Base-by-base conservation (phyloP, 2,329 filamentous ascomycete species). In the Macroventuria anomochaeta region DNA sequence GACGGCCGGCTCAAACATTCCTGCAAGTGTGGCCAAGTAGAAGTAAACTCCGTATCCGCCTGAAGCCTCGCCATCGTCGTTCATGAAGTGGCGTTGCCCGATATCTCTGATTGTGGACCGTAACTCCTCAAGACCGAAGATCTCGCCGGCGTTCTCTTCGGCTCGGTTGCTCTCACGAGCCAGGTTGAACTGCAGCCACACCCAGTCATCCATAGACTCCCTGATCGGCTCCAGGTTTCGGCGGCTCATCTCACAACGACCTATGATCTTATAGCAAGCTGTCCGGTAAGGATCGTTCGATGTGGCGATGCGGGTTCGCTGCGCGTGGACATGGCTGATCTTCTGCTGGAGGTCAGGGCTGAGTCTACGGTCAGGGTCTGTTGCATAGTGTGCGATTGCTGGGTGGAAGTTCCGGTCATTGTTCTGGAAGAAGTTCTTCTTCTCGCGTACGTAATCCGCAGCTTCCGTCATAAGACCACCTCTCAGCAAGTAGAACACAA, bases 241-340 rank as follows among this genome's bases (percentile, higher is more conserved):
- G 36, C 80, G 79, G 40, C 75, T 78, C 53, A 88, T 76, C 59
- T 88, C 85, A 68, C 85, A 88, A 42, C 85, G 91, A 38, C 96
- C 95, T 64, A 99, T 89, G 57, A 99, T 88, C 81, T 99, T 97
- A 82, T 97, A 97, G 74, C 95, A 97, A 40, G 93, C 93, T 86
- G 96, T 93, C 47, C 92, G 88, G 79, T 96, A 99, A 21, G 95
- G 95, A 72, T 99, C 95, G 1, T 90, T 90, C 70, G 93, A 90
- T 0, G 91, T 90, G 0, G 90, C 90, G 67, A 96, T 91, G 60
- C 91, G 88, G 21, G 88, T 84, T 38, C 92, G 88, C 72, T 96
- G 90, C 44, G 89, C 89, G 75, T 96, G 97, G 70, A 97, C 93
- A 59, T 89, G 91, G 63, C 89, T 90, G 76, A 96, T 96, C 59